Evolutionary conservation across 768 basidiomycete genomes (phyloP).

Genomic region (Daedaleopsis nitida): DNA sequence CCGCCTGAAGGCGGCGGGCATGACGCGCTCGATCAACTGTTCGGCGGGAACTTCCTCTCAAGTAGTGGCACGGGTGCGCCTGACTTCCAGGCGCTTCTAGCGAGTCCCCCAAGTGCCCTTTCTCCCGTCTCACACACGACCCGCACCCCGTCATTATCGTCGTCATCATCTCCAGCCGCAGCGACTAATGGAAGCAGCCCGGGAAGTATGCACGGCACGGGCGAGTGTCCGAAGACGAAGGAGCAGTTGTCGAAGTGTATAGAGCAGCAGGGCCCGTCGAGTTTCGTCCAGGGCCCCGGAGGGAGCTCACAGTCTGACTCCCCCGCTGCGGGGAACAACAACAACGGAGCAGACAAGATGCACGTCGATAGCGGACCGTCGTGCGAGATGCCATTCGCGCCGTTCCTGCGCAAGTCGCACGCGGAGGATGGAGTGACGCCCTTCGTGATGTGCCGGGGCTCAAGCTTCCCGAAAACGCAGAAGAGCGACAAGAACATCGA

Average conservation of each 20-base stretch:
- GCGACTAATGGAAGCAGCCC: conserved; percentile 30
- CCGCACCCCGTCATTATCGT: conserved; percentile 22
- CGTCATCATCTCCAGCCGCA: conserved; percentile 20
- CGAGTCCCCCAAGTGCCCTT: conserved; percentile 39
- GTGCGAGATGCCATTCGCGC: conserved; percentile 28
- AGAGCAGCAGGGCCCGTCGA: conserved; percentile 55
- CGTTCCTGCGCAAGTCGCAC: conserved; percentile 37
- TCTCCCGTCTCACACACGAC: conserved; percentile 56
- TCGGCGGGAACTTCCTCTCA: conserved; percentile 42
- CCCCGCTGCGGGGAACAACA: not conserved
- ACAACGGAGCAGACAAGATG: not conserved
- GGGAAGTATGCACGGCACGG: conserved; percentile 10
- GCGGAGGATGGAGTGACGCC: conserved; percentile 40
- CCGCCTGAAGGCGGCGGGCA: conserved; percentile 34
- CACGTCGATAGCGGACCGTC: conserved; percentile 5
- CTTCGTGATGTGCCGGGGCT: conserved; percentile 67
- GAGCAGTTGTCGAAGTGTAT: conserved; percentile 55
- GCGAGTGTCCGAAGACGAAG: conserved; percentile 56
- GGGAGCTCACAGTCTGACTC: conserved; percentile 5
- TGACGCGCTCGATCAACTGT: conserved; percentile 47
- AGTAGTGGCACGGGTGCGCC: conserved; percentile 28
- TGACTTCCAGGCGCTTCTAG: conserved; percentile 37
- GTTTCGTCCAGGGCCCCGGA: conserved; percentile 44
- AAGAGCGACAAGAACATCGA: conserved; percentile 76
- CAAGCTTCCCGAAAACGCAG: conserved; percentile 67